Conservation (phyloP, 2,329 filamentous ascomycete genomes). For the Chaetomium sp. region DNA sequence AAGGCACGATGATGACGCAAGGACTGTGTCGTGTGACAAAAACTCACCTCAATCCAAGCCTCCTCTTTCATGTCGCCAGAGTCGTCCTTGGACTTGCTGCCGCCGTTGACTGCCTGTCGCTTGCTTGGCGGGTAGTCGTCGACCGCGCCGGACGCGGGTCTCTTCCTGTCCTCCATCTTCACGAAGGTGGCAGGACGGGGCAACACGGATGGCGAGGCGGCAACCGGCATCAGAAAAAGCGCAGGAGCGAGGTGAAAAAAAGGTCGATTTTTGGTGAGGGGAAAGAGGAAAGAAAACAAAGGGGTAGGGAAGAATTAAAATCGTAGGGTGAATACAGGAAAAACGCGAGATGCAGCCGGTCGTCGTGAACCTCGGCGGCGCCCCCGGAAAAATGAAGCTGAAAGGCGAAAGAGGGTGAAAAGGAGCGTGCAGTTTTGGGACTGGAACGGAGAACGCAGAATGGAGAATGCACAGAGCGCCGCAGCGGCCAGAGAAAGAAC, state of each 20-base stretch:
- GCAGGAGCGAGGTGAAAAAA: constrained; percentile 22
- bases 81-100: constrained; percentile 50
- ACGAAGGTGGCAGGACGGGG: constrained; percentile 73
- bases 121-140: constrained; percentile 88
- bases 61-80: constrained; percentile 52
- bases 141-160: constrained; percentile 72
- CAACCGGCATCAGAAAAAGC: constrained; percentile 77
- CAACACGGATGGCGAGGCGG: constrained; percentile 62
- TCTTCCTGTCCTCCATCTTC: constrained; percentile 99
- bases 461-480: no score
- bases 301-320: neutral
- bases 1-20: constrained; percentile 10
- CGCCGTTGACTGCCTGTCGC: constrained; percentile 83
- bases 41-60: constrained; percentile 59
- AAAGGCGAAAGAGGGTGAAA: constrained; percentile 11
- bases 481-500: constrained; percentile 12
- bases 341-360: constrained; percentile 5
- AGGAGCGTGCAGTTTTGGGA: constrained; percentile 21
- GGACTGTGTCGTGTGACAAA: constrained; percentile 32
- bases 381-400: constrained; percentile 8
- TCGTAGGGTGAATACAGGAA: neutral
- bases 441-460: constrained; percentile 5
- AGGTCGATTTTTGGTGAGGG: neutral
- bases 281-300: constrained; percentile 12
- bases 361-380: constrained; percentile 5